Conservation (phyloP, 495 filamentous ascomycete genomes). For the Talaromyces borbonicus region DNA sequence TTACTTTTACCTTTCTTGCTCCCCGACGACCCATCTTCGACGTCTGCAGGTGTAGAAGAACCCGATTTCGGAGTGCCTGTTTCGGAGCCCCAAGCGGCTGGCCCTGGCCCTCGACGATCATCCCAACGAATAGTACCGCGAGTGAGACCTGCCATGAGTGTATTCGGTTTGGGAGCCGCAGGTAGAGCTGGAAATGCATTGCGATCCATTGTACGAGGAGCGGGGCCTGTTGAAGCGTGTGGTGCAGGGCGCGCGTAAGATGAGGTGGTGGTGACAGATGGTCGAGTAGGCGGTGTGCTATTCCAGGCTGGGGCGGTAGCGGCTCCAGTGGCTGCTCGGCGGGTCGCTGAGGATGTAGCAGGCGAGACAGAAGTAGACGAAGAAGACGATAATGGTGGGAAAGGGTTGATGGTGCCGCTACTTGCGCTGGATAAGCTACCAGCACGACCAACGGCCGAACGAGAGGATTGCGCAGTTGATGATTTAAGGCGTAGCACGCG, state of each 20-base stretch:
- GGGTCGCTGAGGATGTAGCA: constrained; percentile 17
- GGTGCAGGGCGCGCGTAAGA: constrained; percentile 16
- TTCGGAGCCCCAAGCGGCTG: constrained; percentile 38
- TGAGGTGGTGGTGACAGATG: constrained; percentile 16
- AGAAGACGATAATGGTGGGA: constrained; percentile 40
- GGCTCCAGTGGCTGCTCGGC: constrained; percentile 19
- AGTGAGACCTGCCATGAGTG: constrained; percentile 70
- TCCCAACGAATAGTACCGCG: constrained; percentile 62
- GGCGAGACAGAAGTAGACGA: too few relatives aligned
- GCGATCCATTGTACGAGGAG: constrained; percentile 20
- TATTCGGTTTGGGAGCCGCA: constrained; percentile 64
- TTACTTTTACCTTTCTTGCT: constrained; percentile 68
- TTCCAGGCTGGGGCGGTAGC: constrained; percentile 22
- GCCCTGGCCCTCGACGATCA: constrained; percentile 27
- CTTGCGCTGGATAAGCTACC: constrained; percentile 24
- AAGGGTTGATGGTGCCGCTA: constrained; percentile 29
- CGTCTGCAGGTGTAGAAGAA: constrained; percentile 19
- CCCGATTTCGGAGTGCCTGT: constrained; percentile 19
- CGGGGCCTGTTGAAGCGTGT: constrained; percentile 8
- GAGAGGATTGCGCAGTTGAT: constrained; percentile 63
- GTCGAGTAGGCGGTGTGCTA: constrained; percentile 14
- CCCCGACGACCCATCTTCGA: constrained; percentile 26
- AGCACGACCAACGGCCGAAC: constrained; percentile 45
- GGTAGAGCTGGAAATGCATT: constrained; percentile 80
- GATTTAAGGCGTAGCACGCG: constrained; percentile 67